Conservation (phyloP, 345 rosid genomes). For the Lepidium africanum region DNA sequence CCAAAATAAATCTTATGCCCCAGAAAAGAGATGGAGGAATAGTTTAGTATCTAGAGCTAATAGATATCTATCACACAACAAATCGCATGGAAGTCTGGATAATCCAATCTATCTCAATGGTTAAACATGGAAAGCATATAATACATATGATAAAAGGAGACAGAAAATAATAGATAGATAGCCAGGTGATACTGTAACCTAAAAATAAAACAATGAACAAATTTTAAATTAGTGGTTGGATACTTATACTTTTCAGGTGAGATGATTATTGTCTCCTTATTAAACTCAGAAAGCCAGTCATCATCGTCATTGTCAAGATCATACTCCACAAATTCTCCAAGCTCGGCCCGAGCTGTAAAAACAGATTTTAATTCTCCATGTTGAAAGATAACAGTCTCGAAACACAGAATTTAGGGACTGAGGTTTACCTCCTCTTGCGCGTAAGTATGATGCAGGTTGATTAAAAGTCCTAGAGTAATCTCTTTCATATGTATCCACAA, state of each 20-base stretch:
- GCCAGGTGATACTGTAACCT: neutral
- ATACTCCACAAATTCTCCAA: constrained; percentile 96
- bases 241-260: constrained; percentile 51
- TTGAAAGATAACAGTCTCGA: neutral
- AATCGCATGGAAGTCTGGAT: neutral
- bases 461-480: constrained; percentile 66
- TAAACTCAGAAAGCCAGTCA: constrained; percentile 74
- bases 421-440: constrained; percentile 78
- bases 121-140: neutral
- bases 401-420: neutral
- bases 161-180: neutral
- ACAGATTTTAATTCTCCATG: constrained; percentile 51
- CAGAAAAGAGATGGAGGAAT: neutral
- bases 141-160: neutral
- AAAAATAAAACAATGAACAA: neutral
- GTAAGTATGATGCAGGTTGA: constrained; percentile 72
- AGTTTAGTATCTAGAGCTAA: neutral
- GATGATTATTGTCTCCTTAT: constrained; percentile 47
- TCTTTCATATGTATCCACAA: constrained; percentile 80
- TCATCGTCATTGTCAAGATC: constrained; percentile 97
- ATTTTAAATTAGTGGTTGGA: neutral
- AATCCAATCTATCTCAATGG: neutral
- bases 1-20: neutral
- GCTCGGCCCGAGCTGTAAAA: constrained; percentile 87
- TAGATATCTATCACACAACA: neutral